phyloP scores from a whole-genome alignment of 2,329 filamentous ascomycete species.

The Epichloe gansuensis region DNA sequence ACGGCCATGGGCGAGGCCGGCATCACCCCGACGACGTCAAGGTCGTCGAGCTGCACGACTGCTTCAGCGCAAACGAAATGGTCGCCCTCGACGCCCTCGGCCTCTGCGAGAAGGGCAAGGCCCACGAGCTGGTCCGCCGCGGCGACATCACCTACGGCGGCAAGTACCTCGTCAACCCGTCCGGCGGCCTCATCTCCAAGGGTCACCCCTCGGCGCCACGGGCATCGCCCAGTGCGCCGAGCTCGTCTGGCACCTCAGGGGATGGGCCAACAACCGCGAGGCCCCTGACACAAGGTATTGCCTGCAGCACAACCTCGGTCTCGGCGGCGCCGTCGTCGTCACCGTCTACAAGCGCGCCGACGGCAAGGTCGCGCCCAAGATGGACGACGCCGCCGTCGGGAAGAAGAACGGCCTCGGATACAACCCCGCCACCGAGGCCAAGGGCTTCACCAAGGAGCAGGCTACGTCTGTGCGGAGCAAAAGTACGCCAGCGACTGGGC shows the following conservation, averaged over 20 bases:
- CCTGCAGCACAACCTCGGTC: slow-evolving; percentile 84
- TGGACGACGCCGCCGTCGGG: slow-evolving; percentile 53
- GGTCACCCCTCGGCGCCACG: slow-evolving; percentile 85
- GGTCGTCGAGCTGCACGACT: slow-evolving; percentile 91
- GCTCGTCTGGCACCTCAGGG: slow-evolving; percentile 86
- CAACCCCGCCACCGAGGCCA: slow-evolving; percentile 82
- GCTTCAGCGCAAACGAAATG: slow-evolving; percentile 94
- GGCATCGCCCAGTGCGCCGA: slow-evolving; percentile 95
- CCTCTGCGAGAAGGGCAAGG: slow-evolving; percentile 65
- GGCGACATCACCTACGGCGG: slow-evolving; percentile 91
- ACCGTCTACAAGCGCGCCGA: slow-evolving; percentile 83
- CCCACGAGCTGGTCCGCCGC: slow-evolving; percentile 76
- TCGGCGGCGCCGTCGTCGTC: slow-evolving; percentile 83
- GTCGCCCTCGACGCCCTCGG: slow-evolving; percentile 78
- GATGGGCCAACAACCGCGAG: slow-evolving; percentile 86
- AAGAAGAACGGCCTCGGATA: slow-evolving; percentile 64
- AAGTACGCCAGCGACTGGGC: slow-evolving; percentile 58
- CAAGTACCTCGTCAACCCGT: slow-evolving; percentile 78
- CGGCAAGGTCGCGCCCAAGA: slow-evolving; percentile 46
- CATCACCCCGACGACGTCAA: slow-evolving; percentile 57
- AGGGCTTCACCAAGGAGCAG: slow-evolving; percentile 74
- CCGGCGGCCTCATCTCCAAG: slow-evolving; percentile 89
- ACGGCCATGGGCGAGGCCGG: slow-evolving; percentile 65
- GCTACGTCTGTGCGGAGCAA: slow-evolving; percentile 59
- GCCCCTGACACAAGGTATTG: slow-evolving; percentile 57